These are phyloP conservation scores for Erythrophleum ivorense DNA, from an alignment of 331 rosid genomes.

Conservation along the genomic window DNA sequence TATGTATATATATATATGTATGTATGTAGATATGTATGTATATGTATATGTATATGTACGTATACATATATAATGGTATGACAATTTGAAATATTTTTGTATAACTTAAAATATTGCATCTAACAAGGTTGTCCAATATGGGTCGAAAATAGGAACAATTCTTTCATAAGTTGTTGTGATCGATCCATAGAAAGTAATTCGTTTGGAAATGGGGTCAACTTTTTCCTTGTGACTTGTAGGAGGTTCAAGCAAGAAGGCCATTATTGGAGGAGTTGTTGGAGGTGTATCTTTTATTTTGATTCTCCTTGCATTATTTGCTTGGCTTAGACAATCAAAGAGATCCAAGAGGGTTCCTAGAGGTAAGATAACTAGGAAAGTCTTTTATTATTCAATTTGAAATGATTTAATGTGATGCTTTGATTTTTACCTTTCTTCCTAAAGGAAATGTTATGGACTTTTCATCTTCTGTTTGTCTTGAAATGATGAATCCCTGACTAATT, in stretches of 20 bases:
- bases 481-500: constrained; percentile 15
- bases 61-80: too few relatives aligned
- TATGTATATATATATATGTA: too few relatives aligned
- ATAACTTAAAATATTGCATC: too few relatives aligned
- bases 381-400: not conserved
- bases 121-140: not conserved
- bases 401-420: not conserved
- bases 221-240: constrained; percentile 41
- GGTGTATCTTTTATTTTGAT: constrained; percentile 58
- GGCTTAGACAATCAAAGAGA: constrained; percentile 44
- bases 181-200: too few relatives aligned
- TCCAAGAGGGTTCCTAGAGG: constrained; percentile 55
- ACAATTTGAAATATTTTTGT: too few relatives aligned
- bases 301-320: constrained; percentile 48
- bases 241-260: constrained; percentile 59
- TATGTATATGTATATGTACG: too few relatives aligned
- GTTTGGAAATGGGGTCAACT: not conserved
- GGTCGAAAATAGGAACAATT: not conserved
- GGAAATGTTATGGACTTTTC: not conserved
- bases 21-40: too few relatives aligned
- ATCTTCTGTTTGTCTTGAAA: not conserved
- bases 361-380: constrained; percentile 35
- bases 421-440: constrained; percentile 26
- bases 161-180: too few relatives aligned
- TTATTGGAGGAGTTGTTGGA: constrained; percentile 78